Percentiles rank a stretch among this genome's conserved stretches.
These are phyloP conservation scores for Musa itinerans DNA, from an alignment of 176 grass and related monocot genomes.

Conservation along the genomic window DNA sequence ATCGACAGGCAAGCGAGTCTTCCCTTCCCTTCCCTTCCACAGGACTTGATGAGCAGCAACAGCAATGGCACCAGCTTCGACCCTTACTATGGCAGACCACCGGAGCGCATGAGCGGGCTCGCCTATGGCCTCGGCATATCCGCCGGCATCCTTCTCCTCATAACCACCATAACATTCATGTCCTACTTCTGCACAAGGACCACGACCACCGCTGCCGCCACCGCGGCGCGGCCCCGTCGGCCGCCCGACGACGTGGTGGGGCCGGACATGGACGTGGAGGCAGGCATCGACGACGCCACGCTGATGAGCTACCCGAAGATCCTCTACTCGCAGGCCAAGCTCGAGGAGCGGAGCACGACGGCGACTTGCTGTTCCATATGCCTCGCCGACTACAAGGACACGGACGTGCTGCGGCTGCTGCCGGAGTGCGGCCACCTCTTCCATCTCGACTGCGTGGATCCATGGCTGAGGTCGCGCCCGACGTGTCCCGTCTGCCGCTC, in stretches of 20 bases:
- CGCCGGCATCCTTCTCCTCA: constrained; percentile 18
- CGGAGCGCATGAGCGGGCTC: constrained; percentile 6
- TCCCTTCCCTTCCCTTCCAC: too few species aligned
- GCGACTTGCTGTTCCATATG: constrained; percentile 28
- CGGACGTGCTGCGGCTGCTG: constrained; percentile 35
- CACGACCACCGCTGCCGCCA: background rate
- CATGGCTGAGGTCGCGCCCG: constrained; percentile 34
- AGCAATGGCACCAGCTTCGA: background rate
- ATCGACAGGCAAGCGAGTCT: too few species aligned
- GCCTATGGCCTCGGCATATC: constrained; percentile 17
- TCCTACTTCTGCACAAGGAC: constrained; percentile 9
- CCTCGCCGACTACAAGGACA: constrained; percentile 28
- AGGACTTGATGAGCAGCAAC: background rate
- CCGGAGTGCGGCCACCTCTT: constrained; percentile 45
- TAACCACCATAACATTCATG: constrained; percentile 23
- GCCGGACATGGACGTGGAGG: background rate
- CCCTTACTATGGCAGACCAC: background rate
- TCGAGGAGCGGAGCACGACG: constrained; percentile 3
- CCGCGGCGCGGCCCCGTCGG: background rate
- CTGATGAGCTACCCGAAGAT: constrained; percentile 21
- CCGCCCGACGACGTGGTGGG: constrained; percentile 15
- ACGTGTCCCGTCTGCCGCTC: constrained; percentile 55
- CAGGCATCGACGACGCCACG: constrained; percentile 24
- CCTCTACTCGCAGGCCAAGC: constrained; percentile 23
- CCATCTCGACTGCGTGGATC: constrained; percentile 44